These are phyloP conservation scores for Irpex lacteus DNA, from an alignment of 1,284 basidiomycete species.

Conservation along the genomic window DNA sequence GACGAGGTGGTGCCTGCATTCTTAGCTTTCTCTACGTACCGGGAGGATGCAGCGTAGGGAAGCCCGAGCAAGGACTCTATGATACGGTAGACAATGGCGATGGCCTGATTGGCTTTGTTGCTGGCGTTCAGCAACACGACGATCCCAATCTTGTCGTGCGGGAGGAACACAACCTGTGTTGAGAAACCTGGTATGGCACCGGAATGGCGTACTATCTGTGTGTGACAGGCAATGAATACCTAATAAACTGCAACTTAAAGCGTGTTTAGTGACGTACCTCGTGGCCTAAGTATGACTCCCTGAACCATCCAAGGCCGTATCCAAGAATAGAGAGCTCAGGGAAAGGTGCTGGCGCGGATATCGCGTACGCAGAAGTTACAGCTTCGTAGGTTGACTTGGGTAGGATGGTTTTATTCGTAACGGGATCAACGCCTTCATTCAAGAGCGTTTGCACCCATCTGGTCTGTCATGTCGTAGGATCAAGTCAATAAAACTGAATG, in stretches of 20 bases:
- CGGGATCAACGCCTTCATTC: conserved; percentile 25
- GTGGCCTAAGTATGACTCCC: conserved; percentile 21
- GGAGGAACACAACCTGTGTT: conserved; percentile 30
- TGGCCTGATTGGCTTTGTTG: not conserved
- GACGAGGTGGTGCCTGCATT: too few species aligned
- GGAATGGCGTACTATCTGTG: conserved; percentile 21
- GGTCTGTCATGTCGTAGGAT: conserved; percentile 22
- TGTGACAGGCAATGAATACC: too few species aligned
- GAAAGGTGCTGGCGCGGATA: not conserved
- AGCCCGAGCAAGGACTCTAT: not conserved
- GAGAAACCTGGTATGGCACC: conserved; percentile 37
- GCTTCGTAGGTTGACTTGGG: conserved; percentile 23
- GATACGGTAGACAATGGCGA: not conserved
- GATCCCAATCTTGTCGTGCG: conserved; percentile 35
- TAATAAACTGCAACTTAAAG: too few species aligned
- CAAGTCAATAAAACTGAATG: not conserved
- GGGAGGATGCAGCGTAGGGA: not conserved
- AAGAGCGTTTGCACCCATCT: conserved; percentile 30
- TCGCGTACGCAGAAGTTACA: conserved; percentile 24
- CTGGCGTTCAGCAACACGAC: conserved; percentile 40
- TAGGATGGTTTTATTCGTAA: conserved; percentile 24
- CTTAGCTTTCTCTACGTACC: not conserved
- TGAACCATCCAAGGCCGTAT: conserved; percentile 30
- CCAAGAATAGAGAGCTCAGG: conserved; percentile 24
- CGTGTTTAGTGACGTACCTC: conserved; percentile 16